phyloP scores from a whole-genome alignment of 805 yeast genomes.

The Tetrapisispora nanseiensis region DNA sequence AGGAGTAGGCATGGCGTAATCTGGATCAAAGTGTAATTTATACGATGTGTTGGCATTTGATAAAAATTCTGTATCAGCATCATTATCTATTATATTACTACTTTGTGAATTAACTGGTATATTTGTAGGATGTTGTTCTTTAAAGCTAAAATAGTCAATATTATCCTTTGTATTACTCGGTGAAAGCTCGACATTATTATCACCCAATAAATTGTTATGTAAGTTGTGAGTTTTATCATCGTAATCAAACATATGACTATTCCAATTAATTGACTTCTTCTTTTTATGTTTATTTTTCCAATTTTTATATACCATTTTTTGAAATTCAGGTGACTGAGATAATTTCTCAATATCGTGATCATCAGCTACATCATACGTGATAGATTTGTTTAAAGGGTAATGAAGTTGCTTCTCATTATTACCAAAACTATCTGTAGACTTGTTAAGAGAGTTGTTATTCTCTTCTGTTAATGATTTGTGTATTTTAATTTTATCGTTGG shows the following conservation, averaged over 20 bases:
- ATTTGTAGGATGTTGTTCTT: not conserved
- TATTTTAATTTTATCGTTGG: not conserved
- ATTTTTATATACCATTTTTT: constrained; percentile 30
- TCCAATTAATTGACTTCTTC: constrained; percentile 1
- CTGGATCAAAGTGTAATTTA: constrained; percentile 21
- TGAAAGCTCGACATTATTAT: not conserved
- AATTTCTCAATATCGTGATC: constrained; percentile 16
- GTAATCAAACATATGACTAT: constrained; percentile 1
- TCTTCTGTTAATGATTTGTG: not conserved
- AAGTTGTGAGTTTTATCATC: not conserved
- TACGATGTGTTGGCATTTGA: constrained; percentile 2
- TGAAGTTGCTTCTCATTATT: not conserved
- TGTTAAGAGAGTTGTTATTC: not conserved
- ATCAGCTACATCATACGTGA: constrained; percentile 36
- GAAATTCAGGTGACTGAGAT: constrained; percentile 41
- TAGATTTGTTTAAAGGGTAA: constrained; percentile 32
- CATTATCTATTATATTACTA: constrained; percentile 3
- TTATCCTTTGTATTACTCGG: not conserved
- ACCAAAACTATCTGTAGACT: constrained; percentile 18
- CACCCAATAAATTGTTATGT: not conserved
- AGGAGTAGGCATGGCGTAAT: constrained; percentile 6
- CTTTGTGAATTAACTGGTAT: constrained; percentile 3
- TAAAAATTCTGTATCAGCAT: constrained; percentile 26
- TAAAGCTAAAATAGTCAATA: not conserved
- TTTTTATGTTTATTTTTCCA: constrained; percentile 23